phyloP scores from a whole-genome alignment of 108 stramenopile species.

The Mediolabrus comicus region DNA sequence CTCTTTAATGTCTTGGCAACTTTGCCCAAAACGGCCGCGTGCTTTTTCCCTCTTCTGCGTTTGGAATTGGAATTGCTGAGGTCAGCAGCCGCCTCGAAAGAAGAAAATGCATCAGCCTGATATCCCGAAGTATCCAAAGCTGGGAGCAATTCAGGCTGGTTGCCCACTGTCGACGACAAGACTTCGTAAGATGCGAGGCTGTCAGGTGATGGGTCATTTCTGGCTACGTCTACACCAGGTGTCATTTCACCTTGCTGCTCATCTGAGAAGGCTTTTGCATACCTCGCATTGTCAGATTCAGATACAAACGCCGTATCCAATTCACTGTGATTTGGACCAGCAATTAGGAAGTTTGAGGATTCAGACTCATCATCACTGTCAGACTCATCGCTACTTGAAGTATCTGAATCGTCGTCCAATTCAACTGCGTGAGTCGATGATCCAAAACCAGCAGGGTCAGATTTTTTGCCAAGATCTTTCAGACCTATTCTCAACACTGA shows the following conservation, averaged over 20 bases:
- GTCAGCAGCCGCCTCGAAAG: too few relatives aligned
- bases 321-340: constrained; percentile 15
- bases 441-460: neutral
- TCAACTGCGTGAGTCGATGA: neutral
- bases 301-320: neutral
- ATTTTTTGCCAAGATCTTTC: neutral
- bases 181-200: neutral
- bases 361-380: constrained; percentile 28
- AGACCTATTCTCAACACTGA: neutral
- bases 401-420: constrained; percentile 26
- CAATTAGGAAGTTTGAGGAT: constrained; percentile 16
- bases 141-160: neutral
- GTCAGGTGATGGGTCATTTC: neutral
- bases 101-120: too few relatives aligned
- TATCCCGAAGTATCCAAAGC: neutral
- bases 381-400: constrained; percentile 41
- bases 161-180: constrained; percentile 9
- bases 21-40: constrained; percentile 37
- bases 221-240: neutral
- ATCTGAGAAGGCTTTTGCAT: neutral
- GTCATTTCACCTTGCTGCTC: neutral
- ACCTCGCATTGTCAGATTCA: neutral
- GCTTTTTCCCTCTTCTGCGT: constrained; percentile 28
- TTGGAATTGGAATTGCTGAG: too few relatives aligned
- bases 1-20: constrained; percentile 54